Conservation (phyloP, 106 monocot genomes). For the Narthecium ossifragum region DNA sequence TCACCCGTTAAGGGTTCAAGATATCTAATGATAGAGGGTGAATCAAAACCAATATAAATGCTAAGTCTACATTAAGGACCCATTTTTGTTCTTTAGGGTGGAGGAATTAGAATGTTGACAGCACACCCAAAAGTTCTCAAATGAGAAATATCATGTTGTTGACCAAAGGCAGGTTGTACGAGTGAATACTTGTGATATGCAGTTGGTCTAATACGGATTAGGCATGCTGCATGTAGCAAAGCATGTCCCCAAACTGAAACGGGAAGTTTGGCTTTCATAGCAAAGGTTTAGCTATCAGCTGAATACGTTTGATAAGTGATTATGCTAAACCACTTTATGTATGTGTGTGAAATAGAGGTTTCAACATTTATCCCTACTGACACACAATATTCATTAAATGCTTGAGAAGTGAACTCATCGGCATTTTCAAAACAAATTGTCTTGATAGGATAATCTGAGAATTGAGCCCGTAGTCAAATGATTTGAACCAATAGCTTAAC, state of each 20-base stretch:
- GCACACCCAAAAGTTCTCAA: neutral
- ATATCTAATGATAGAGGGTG: too few relatives aligned
- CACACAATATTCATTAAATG: neutral
- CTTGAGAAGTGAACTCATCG: neutral
- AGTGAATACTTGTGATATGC: neutral
- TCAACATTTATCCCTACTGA: neutral
- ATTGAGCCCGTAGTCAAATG: neutral
- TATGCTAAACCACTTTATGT: neutral
- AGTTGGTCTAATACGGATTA: neutral
- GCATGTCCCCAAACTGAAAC: neutral
- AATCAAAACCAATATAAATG: too few relatives aligned
- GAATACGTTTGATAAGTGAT: neutral
- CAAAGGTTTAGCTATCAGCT: neutral
- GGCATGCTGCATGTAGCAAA: neutral
- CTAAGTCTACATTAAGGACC: neutral
- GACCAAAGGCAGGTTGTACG: neutral
- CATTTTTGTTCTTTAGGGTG: too few relatives aligned
- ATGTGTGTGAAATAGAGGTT: neutral
- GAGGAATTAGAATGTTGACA: neutral
- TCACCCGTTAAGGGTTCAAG: too few relatives aligned
- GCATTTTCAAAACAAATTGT: neutral
- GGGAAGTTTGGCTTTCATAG: neutral
- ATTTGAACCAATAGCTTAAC: neutral
- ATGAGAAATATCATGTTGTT: neutral
- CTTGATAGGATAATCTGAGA: neutral